These are phyloP conservation scores for Hypomyces perniciosus DNA, from an alignment of 2,329 filamentous ascomycete genomes.

Conservation along the genomic window DNA sequence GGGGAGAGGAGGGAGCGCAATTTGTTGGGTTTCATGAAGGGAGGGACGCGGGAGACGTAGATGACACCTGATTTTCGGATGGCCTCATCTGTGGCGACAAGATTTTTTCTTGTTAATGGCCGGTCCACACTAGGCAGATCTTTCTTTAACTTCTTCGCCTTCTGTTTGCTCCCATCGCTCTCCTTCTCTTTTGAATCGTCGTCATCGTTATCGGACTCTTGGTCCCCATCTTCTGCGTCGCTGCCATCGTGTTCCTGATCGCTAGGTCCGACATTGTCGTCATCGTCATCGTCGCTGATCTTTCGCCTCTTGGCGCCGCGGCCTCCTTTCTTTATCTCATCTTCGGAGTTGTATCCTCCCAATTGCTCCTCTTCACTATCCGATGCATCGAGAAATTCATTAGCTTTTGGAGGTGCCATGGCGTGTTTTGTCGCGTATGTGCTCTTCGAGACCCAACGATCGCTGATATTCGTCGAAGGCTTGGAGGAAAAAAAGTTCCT, in stretches of 20 bases:
- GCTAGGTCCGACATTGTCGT: slow-evolving; percentile 28
- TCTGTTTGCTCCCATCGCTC: slow-evolving; percentile 12
- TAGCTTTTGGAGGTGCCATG: slow-evolving; percentile 65
- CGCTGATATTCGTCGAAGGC: neutral
- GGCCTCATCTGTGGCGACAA: slow-evolving; percentile 57
- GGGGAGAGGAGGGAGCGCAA: slow-evolving; percentile 68
- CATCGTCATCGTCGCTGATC: slow-evolving; percentile 36
- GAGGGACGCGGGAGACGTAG: slow-evolving; percentile 77
- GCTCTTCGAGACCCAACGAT: neutral
- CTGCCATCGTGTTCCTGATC: slow-evolving; percentile 29
- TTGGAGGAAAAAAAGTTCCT: slow-evolving; percentile 19
- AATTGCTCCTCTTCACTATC: slow-evolving; percentile 55
- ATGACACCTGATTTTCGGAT: slow-evolving; percentile 72
- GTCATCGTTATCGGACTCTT: slow-evolving; percentile 18
- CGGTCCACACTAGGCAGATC: slow-evolving; percentile 45
- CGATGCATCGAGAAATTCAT: slow-evolving; percentile 60
- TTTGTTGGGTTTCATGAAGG: slow-evolving; percentile 81
- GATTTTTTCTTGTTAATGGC: slow-evolving; percentile 59
- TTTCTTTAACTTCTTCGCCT: slow-evolving; percentile 23
- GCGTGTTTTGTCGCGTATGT: neutral
- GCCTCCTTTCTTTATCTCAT: slow-evolving; percentile 61
- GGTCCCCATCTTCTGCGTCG: slow-evolving; percentile 19
- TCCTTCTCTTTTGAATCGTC: slow-evolving; percentile 20
- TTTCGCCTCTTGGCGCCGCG: slow-evolving; percentile 59
- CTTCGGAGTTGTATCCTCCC: slow-evolving; percentile 61